Evolutionary conservation across 2,329 filamentous ascomycete genomes (phyloP).

Genomic region (Aspergillus arachidicola): DNA sequence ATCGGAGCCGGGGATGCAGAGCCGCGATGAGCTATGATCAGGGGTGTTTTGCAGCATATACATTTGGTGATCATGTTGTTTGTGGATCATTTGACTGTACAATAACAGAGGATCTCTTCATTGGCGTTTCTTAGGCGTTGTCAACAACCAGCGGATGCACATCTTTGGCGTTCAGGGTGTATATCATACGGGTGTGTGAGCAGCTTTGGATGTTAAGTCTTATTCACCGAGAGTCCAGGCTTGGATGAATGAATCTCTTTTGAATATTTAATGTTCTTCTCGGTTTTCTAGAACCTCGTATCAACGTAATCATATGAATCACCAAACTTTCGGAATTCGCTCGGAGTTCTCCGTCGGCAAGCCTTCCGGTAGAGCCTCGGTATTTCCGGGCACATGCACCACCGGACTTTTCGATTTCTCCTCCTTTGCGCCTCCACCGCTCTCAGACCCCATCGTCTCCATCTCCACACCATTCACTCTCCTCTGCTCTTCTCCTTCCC

Average conservation of each 20-base stretch:
- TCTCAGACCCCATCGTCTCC: conserved; percentile 12
- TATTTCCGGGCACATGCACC: conserved; percentile 24
- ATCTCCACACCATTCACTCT: conserved; percentile 14
- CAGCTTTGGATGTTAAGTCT: not conserved
- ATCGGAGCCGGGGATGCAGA: conserved; percentile 23
- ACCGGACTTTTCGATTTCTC: conserved; percentile 9
- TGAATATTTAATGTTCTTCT: not conserved
- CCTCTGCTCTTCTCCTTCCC: conserved; percentile 10
- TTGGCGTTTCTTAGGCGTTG: conserved; percentile 4
- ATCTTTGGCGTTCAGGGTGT: conserved; percentile 11
- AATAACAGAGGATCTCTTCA: conserved; percentile 4
- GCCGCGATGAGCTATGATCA: conserved; percentile 46
- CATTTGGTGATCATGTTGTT: not conserved
- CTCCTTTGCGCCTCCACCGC: conserved; percentile 21
- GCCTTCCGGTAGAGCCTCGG: conserved; percentile 19
- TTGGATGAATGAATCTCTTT: not conserved
- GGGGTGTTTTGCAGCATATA: conserved; percentile 2
- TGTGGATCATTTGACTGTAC: conserved; percentile 3
- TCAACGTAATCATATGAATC: not conserved
- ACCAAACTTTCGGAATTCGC: not conserved
- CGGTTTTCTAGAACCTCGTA: not conserved
- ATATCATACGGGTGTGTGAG: not conserved
- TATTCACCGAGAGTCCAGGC: not conserved
- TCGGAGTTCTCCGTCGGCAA: conserved; percentile 14
- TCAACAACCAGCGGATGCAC: conserved; percentile 1